A percentile compares a stretch with the other conserved stretches of the same genome.
Evolutionary conservation across 306 rosid genomes (phyloP).

Genomic region (Carpinus fangiana): DNA sequence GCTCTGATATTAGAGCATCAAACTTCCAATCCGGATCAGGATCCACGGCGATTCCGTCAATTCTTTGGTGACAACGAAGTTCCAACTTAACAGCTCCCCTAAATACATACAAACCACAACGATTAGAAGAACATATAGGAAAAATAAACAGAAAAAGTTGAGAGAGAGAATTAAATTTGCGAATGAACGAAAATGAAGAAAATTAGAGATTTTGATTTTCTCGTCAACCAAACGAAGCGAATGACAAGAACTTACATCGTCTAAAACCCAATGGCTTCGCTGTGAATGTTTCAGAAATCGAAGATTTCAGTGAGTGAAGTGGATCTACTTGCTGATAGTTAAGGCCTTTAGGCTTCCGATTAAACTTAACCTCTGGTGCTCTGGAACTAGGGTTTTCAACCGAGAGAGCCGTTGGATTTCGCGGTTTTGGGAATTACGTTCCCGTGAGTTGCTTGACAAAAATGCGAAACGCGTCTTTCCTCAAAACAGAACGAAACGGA

Average conservation of each 20-base stretch:
- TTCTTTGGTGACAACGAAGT: slow-evolving; percentile 44
- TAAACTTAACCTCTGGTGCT: neutral
- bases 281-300: neutral
- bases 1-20: slow-evolving; percentile 58
- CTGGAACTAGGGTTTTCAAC: neutral
- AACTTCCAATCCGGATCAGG: slow-evolving; percentile 86
- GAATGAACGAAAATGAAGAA: neutral
- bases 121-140: neutral
- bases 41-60: slow-evolving; percentile 47
- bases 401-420: neutral
- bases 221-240: neutral
- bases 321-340: neutral
- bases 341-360: neutral
- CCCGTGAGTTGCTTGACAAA: no score
- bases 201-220: neutral
- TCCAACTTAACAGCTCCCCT: slow-evolving; percentile 66
- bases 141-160: neutral
- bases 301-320: neutral
- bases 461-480: no score
- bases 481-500: no score
- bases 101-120: slow-evolving; percentile 16
- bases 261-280: neutral
- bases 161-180: neutral
- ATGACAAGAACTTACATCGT: slow-evolving; percentile 24
- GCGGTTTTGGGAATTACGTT: no score